Percentiles rank a stretch among this genome's conserved stretches.
phyloP scores from a whole-genome alignment of 768 basidiomycete genomes.

The Tephrocybe sp. region DNA sequence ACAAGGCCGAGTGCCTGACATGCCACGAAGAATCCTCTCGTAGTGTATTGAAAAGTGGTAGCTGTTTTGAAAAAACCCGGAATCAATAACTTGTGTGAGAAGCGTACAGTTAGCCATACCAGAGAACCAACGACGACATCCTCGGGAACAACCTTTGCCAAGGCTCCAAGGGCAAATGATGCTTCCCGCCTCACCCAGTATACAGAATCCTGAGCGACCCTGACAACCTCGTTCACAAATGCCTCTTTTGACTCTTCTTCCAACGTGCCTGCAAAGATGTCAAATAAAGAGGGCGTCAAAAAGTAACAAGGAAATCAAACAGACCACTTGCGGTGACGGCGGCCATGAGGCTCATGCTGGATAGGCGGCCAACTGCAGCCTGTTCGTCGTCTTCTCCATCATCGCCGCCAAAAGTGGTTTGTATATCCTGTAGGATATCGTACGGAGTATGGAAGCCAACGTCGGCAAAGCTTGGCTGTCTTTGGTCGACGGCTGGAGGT shows the following conservation, averaged over 20 bases:
- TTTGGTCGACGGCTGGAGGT: background rate
- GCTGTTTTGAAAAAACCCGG: slow-evolving; percentile 40
- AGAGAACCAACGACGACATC: slow-evolving; percentile 64
- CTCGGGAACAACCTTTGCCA: slow-evolving; percentile 83
- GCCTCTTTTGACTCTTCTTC: slow-evolving; percentile 53
- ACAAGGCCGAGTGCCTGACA: slow-evolving; percentile 85
- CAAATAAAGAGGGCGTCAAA: slow-evolving; percentile 2
- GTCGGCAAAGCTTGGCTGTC: slow-evolving; percentile 1
- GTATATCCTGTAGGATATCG: slow-evolving; percentile 2
- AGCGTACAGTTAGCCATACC: slow-evolving; percentile 37
- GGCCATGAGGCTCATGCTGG: slow-evolving; percentile 92
- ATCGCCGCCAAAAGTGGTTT: slow-evolving; percentile 20
- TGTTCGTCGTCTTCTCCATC: slow-evolving; percentile 55
- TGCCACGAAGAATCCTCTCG: slow-evolving; percentile 70
- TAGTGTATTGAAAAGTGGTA: slow-evolving; percentile 75
- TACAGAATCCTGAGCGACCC: slow-evolving; percentile 60
- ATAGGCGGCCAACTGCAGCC: slow-evolving; percentile 79
- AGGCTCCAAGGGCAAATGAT: slow-evolving; percentile 81
- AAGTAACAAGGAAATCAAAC: slow-evolving; percentile 22
- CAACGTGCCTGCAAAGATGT: slow-evolving; percentile 43
- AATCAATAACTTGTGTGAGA: background rate
- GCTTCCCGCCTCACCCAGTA: slow-evolving; percentile 86
- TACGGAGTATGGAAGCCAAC: background rate
- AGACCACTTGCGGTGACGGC: slow-evolving; percentile 77
- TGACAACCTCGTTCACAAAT: slow-evolving; percentile 73